Evolutionary conservation across 2,329 filamentous ascomycete genomes (phyloP).

Genomic region (Fusarium concolor): DNA sequence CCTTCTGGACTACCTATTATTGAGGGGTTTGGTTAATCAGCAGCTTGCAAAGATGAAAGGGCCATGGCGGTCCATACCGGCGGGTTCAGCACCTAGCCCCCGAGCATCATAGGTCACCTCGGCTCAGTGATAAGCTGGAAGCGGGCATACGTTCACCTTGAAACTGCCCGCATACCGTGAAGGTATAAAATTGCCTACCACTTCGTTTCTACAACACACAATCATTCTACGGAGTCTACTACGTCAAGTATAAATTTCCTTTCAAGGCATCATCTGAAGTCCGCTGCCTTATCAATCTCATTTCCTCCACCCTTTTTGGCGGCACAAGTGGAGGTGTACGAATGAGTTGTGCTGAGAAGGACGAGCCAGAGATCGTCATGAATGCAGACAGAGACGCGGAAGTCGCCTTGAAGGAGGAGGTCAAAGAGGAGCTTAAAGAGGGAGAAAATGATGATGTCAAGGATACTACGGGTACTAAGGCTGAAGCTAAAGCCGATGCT

Average conservation of each 20-base stretch:
- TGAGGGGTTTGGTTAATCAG: constrained; percentile 18
- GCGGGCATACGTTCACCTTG: constrained; percentile 14
- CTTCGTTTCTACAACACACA: constrained; percentile 14
- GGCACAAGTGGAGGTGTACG: constrained; percentile 30
- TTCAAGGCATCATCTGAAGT: background rate
- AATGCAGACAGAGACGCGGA: constrained; percentile 42
- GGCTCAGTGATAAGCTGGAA: constrained; percentile 27
- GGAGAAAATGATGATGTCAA: constrained; percentile 33
- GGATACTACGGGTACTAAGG: constrained; percentile 4
- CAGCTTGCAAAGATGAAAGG: background rate
- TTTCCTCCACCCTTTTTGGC: constrained; percentile 14
- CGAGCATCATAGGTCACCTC: constrained; percentile 32
- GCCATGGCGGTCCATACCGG: background rate
- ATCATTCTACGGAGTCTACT: constrained; percentile 2
- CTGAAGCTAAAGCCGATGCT: constrained; percentile 6
- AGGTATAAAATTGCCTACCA: constrained; percentile 23
- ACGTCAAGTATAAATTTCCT: background rate
- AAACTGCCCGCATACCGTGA: constrained; percentile 11
- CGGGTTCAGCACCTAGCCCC: constrained; percentile 17
- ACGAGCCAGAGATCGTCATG: constrained; percentile 30
- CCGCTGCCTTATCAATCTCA: background rate
- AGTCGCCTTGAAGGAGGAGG: constrained; percentile 40
- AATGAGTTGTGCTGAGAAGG: constrained; percentile 22
- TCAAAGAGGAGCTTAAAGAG: constrained; percentile 33
- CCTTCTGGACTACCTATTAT: constrained; percentile 15